Conservation (phyloP, 768 basidiomycete species). For the Crepidotus variabilis region DNA sequence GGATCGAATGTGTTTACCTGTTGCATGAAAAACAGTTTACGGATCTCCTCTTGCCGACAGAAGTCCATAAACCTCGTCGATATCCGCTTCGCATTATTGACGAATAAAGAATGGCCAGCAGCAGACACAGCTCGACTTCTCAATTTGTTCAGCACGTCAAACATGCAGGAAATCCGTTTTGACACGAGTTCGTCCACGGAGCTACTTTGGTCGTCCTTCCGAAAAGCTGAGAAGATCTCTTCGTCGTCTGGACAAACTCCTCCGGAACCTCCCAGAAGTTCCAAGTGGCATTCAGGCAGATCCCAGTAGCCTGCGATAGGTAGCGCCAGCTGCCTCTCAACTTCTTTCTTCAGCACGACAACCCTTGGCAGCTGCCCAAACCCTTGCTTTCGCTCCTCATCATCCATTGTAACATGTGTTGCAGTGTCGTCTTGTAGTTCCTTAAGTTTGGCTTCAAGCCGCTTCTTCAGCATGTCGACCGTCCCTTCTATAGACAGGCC, state of each 20-base stretch:
- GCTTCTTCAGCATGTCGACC: conserved; percentile 30
- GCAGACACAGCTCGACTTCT: conserved; percentile 23
- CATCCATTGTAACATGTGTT: conserved; percentile 7
- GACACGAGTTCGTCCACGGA: conserved; percentile 24
- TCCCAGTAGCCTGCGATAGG: conserved; percentile 49
- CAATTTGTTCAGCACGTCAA: conserved; percentile 29
- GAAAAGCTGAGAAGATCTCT: conserved; percentile 26
- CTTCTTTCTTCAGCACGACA: conserved; percentile 39
- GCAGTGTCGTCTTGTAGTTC: conserved; percentile 27
- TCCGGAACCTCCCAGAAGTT: conserved; percentile 18
- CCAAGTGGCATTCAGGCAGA: conserved; percentile 33
- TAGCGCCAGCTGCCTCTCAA: conserved; percentile 41
- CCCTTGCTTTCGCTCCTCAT: conserved; percentile 27
- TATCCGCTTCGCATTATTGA: conserved; percentile 39
- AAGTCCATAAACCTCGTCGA: conserved; percentile 44
- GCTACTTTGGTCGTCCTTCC: conserved; percentile 12
- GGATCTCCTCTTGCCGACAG: conserved; percentile 36
- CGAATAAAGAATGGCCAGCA: conserved; percentile 26
- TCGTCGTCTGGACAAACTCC: conserved; percentile 34
- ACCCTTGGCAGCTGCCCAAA: conserved; percentile 42
- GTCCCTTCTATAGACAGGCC: conserved; percentile 33
- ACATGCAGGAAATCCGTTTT: conserved; percentile 31
- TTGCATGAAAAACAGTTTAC: conserved; percentile 53
- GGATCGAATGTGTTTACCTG: conserved; percentile 28
- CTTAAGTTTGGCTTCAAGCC: conserved; percentile 32